Evolutionary conservation across 495 filamentous ascomycete genomes (phyloP).

Genomic region (Penicillium manginii): DNA sequence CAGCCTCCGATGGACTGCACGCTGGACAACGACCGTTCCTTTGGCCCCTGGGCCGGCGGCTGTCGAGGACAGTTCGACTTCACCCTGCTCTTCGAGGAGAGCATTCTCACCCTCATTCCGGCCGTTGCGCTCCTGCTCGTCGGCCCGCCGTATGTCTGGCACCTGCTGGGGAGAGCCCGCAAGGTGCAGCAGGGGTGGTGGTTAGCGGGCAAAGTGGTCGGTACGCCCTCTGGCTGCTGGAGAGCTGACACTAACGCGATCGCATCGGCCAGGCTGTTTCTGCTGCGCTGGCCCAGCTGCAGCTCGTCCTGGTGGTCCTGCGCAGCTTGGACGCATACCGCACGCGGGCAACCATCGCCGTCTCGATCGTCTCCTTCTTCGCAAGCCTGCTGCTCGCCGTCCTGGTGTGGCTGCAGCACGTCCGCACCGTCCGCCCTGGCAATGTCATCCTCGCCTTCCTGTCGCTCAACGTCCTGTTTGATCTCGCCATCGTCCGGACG

Average conservation of each 20-base stretch:
- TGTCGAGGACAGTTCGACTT: constrained; percentile 64
- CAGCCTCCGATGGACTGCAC: too few relatives aligned
- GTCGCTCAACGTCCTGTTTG: constrained; percentile 61
- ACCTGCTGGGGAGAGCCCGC: constrained; percentile 44
- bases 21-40: constrained; percentile 51
- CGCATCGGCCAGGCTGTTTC: too few relatives aligned
- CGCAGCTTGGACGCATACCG: too few relatives aligned
- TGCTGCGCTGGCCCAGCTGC: too few relatives aligned
- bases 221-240: constrained; percentile 2
- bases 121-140: constrained; percentile 51
- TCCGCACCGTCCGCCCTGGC: constrained; percentile 58
- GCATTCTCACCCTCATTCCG: constrained; percentile 55
- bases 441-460: constrained; percentile 63
- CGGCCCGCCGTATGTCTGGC: constrained; percentile 47
- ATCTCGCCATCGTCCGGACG: constrained; percentile 57
- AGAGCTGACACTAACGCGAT: too few relatives aligned
- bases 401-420: constrained; percentile 62
- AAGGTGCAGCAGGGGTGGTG: constrained; percentile 50
- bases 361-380: constrained; percentile 42
- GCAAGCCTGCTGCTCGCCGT: too few relatives aligned
- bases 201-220: constrained; percentile 49
- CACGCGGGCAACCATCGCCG: constrained; percentile 46
- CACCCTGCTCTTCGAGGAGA: constrained; percentile 61
- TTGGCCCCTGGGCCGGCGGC: constrained; percentile 44
- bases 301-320: constrained; percentile 51